Evolutionary conservation across 2,329 filamentous ascomycete genomes (phyloP).

Genomic region (Leptosphaerulina australis): DNA sequence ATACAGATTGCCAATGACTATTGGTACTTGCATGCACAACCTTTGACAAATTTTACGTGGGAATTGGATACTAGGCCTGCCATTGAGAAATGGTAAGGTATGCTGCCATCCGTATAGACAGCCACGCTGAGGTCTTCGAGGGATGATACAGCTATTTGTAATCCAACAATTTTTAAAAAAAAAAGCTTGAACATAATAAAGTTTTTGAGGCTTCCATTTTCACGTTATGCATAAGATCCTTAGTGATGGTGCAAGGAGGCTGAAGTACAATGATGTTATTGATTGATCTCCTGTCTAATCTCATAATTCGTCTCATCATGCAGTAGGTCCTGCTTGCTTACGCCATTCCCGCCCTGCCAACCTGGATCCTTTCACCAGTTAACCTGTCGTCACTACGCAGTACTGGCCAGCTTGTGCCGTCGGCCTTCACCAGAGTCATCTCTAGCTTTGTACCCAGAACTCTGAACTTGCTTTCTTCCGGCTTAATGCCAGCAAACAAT

Average conservation of each 20-base stretch:
- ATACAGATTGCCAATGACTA: slow-evolving; percentile 82
- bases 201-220: neutral
- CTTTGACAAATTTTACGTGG: slow-evolving; percentile 77
- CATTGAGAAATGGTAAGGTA: slow-evolving; percentile 78
- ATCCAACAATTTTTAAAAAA: neutral
- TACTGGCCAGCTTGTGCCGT: slow-evolving; percentile 83
- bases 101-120: neutral
- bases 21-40: slow-evolving; percentile 83
- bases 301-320: slow-evolving; percentile 17
- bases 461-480: slow-evolving; percentile 75
- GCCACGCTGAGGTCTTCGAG: neutral
- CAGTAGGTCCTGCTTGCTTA: neutral
- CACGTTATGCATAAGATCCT: too few relatives aligned
- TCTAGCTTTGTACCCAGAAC: slow-evolving; percentile 91
- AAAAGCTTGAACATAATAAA: neutral
- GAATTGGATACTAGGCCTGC: slow-evolving; percentile 81
- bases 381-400: slow-evolving; percentile 76
- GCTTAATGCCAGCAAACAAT: slow-evolving; percentile 77
- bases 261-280: too few relatives aligned
- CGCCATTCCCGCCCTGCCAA: slow-evolving; percentile 71
- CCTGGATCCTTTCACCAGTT: slow-evolving; percentile 83
- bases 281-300: slow-evolving; percentile 2
- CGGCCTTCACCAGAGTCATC: slow-evolving; percentile 73
- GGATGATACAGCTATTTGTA: neutral
- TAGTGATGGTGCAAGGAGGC: too few relatives aligned